Conservation (phyloP, 164 flowering plant genomes). For the Taxillus chinensis region DNA sequence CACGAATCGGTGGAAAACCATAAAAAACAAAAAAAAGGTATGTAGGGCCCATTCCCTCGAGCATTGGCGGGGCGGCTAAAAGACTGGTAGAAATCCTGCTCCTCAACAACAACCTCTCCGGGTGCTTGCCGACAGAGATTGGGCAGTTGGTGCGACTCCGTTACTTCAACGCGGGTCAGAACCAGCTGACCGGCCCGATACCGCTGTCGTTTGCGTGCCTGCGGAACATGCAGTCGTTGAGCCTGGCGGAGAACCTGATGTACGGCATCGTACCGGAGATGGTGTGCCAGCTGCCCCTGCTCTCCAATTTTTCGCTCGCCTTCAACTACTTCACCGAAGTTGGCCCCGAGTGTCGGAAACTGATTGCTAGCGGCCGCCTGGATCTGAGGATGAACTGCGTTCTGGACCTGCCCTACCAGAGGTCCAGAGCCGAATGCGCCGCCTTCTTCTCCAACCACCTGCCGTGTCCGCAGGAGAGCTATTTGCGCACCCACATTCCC, state of each 20-base stretch:
- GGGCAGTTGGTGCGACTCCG: not conserved
- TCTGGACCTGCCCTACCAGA: constrained; percentile 28
- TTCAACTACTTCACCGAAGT: constrained; percentile 31
- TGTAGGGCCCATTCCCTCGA: not conserved
- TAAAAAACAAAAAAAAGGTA: too few relatives aligned
- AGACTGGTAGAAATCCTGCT: not conserved
- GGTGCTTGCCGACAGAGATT: not conserved
- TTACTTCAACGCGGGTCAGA: not conserved
- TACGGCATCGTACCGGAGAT: constrained; percentile 25
- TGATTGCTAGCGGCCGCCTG: constrained; percentile 22
- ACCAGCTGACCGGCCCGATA: not conserved
- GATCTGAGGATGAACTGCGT: constrained; percentile 40
- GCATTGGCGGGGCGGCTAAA: not conserved
- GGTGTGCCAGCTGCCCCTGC: constrained; percentile 19
- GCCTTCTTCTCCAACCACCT: constrained; percentile 18
- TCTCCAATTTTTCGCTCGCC: constrained; percentile 16
- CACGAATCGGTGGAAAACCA: too few relatives aligned
- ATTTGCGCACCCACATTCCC: constrained; percentile 7
- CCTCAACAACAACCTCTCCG: not conserved
- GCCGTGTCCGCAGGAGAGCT: constrained; percentile 9
- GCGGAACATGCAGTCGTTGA: constrained; percentile 6
- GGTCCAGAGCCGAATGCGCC: constrained; percentile 15
- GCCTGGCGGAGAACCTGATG: constrained; percentile 10
- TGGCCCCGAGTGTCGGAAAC: constrained; percentile 33
- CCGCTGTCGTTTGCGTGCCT: constrained; percentile 7